phyloP scores from a whole-genome alignment of 176 grass and related monocot species.

The Microstegium vimineum region DNA sequence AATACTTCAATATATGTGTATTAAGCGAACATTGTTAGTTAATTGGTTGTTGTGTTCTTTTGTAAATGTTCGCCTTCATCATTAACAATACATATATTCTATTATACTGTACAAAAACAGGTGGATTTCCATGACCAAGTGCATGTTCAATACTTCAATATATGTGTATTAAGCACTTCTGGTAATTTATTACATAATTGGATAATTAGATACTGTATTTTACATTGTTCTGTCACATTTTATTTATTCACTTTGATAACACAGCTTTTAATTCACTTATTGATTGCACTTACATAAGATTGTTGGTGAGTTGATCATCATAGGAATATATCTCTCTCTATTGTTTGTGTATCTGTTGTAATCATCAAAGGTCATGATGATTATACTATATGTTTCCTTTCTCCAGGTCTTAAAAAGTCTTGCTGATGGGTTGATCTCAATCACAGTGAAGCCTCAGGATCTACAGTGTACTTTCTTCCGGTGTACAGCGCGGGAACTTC shows the following conservation, averaged over 20 bases:
- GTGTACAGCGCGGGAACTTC: slow-evolving; percentile 79
- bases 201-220: neutral
- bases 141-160: neutral
- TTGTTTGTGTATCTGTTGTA: slow-evolving; percentile 1
- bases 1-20: neutral
- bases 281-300: neutral
- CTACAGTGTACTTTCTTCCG: slow-evolving; percentile 81
- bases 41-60: neutral
- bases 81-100: neutral
- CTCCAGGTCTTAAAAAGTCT: slow-evolving; percentile 77
- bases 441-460: slow-evolving; percentile 70
- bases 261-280: neutral
- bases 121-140: neutral
- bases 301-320: slow-evolving; percentile 17
- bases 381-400: slow-evolving; percentile 16
- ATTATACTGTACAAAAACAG: neutral
- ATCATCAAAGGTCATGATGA: slow-evolving; percentile 11
- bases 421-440: slow-evolving; percentile 63
- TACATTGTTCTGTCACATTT: neutral
- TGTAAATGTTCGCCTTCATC: neutral
- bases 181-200: neutral
- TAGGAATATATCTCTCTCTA: neutral
- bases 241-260: neutral
- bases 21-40: neutral
- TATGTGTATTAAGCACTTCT: neutral